Conservation (phyloP, 345 rosid genomes). For the Gossypium anomalum region DNA sequence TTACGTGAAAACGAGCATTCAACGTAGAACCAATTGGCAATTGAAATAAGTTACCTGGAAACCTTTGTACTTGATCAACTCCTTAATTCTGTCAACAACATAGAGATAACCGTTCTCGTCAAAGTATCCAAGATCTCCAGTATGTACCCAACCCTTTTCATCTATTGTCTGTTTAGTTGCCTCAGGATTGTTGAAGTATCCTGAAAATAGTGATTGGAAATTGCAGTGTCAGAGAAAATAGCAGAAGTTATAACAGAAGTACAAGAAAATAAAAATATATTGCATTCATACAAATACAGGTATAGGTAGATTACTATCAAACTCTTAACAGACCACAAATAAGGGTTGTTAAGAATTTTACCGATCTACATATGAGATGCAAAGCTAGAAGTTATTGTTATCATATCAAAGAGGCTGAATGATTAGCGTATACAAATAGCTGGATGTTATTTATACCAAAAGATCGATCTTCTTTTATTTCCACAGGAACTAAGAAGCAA, state of each 20-base stretch:
- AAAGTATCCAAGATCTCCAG: slow-evolving; percentile 88
- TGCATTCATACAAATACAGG: too few relatives aligned
- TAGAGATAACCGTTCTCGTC: slow-evolving; percentile 65
- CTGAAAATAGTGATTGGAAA: slow-evolving; percentile 37
- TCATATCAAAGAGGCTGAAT: background rate
- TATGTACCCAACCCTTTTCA: slow-evolving; percentile 79
- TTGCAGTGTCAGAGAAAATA: background rate
- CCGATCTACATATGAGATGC: background rate
- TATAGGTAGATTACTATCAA: background rate
- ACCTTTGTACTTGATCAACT: slow-evolving; percentile 90
- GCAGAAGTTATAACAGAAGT: background rate
- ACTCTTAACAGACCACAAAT: background rate
- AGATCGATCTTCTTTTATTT: background rate
- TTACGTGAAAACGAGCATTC: background rate
- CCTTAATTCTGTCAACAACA: slow-evolving; percentile 88
- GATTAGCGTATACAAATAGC: background rate
- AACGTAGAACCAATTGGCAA: background rate
- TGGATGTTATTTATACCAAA: background rate
- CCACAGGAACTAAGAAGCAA: background rate
- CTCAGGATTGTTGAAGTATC: slow-evolving; percentile 68
- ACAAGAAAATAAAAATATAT: too few relatives aligned
- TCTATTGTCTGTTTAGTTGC: slow-evolving; percentile 83
- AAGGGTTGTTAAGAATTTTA: background rate
- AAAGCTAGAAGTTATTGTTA: background rate
- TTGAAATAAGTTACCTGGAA: slow-evolving; percentile 54